Conservation (phyloP, 2,329 filamentous ascomycete genomes). For the Dactylellina leptospora region DNA sequence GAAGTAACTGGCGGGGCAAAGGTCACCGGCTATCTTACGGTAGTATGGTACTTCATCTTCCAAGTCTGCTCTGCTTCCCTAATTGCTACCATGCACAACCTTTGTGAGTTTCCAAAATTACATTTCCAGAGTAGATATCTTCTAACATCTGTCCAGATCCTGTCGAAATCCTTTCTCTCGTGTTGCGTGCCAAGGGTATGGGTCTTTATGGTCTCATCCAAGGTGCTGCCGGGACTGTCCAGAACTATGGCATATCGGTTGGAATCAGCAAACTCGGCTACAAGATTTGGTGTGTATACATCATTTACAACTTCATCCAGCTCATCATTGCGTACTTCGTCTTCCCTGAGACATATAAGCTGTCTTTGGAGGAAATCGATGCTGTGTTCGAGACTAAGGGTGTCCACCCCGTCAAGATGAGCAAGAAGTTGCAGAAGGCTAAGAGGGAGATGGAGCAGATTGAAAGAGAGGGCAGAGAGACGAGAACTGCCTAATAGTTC, state of each 20-base stretch:
- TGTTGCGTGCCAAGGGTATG: constrained; percentile 63
- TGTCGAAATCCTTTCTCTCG: constrained; percentile 62
- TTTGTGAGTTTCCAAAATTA: constrained; percentile 56
- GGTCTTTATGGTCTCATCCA: constrained; percentile 63
- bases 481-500: constrained; percentile 10
- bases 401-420: constrained; percentile 63
- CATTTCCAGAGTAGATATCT: neutral
- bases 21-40: constrained; percentile 61
- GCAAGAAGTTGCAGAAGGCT: constrained; percentile 61
- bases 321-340: constrained; percentile 64
- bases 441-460: constrained; percentile 59
- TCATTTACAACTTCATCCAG: constrained; percentile 64
- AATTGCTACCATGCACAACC: constrained; percentile 65
- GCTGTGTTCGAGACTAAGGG: constrained; percentile 67
- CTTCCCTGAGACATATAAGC: constrained; percentile 66
- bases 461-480: constrained; percentile 28
- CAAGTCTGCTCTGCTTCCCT: constrained; percentile 63
- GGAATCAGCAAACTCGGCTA: constrained; percentile 64
- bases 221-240: constrained; percentile 62
- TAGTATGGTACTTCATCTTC: constrained; percentile 65
- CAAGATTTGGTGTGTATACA: constrained; percentile 66
- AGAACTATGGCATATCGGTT: constrained; percentile 64
- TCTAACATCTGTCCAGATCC: constrained; percentile 57
- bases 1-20: constrained; percentile 56
- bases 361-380: constrained; percentile 68